Evolutionary conservation across 176 grass and related monocot genomes (phyloP), one percentile per base, ranked within the genome.

Genomic region (Bromus sterilis): DNA sequence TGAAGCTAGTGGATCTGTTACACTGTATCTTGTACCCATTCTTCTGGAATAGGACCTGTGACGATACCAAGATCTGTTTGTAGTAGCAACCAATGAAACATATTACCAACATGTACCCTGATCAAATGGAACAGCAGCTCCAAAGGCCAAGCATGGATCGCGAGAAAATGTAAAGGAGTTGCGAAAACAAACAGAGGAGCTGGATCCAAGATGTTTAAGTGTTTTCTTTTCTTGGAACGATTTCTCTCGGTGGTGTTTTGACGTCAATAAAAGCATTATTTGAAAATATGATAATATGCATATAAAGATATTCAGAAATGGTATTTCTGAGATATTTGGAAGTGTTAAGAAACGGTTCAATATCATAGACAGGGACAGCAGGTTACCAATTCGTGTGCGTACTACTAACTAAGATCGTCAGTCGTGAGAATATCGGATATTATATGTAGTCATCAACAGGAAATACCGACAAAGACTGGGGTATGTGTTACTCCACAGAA

Each of bases 401-500:
- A 32, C 23, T 15, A 62, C 9, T 36, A 36, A 37, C 6, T 28
- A 67, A 71, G 41, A 41, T 23, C 53, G 74, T 37, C 20, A 56
- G 10, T 16, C 62, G 7, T 39, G n/a, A 68, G 7, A 70, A 37
- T n/a, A n/a, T n/a, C n/a, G n/a, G n/a, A n/a, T n/a, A n/a, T n/a
- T n/a, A n/a, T 29, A 44, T 14, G 42, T 53, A 33, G 32, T 23
- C 57, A 49, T 49, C 11, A 56, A 40, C 25, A 36, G 16, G 20
- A 51, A 60, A 44, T 10, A 70, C 5, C 0, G 4, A 71, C 9
- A 23, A 24, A 8, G 48, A 31, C 40, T 18, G 1, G n/a, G 43
- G 44, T 70, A 62, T 76, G 40, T 71, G 53, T 29, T 82, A 44
- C 37, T n/a, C 12, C 31, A 62, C 26, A 77, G 31, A 82, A 74